phyloP scores from a whole-genome alignment of 306 rosid genomes.

The Calophaca sinica region DNA sequence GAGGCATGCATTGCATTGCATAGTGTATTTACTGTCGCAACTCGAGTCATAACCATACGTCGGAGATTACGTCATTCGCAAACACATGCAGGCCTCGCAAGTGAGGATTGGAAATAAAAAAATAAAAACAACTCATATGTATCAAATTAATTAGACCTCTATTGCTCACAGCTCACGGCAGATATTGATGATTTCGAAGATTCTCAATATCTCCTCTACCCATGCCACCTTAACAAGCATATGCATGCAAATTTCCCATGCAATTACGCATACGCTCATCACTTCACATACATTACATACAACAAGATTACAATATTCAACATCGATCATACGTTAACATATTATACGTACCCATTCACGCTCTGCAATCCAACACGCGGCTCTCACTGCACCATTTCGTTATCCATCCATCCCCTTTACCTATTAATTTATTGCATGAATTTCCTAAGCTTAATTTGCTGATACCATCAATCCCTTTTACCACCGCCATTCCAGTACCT shows the following conservation, averaged over 20 bases:
- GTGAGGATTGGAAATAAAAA: background rate
- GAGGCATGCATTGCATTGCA: no score
- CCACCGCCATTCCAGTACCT: conserved; percentile 40
- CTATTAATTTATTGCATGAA: conserved; percentile 21
- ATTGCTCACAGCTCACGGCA: background rate
- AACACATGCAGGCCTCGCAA: background rate
- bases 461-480: background rate
- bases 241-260: background rate
- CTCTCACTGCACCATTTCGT: background rate
- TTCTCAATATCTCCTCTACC: no score
- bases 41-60: background rate
- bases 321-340: no score
- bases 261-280: background rate
- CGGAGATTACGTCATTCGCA: background rate
- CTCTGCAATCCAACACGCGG: background rate
- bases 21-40: background rate
- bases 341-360: no score
- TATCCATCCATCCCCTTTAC: no score
- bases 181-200: no score
- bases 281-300: no score
- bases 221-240: background rate
- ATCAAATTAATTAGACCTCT: no score
- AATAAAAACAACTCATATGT: background rate
- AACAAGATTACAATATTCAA: no score
- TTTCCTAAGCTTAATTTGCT: conserved; percentile 27